A percentile compares a stretch with the other conserved stretches of the same genome.
phyloP scores from a whole-genome alignment of 768 basidiomycete species.

The Naganishia vaughanmartiniae region DNA sequence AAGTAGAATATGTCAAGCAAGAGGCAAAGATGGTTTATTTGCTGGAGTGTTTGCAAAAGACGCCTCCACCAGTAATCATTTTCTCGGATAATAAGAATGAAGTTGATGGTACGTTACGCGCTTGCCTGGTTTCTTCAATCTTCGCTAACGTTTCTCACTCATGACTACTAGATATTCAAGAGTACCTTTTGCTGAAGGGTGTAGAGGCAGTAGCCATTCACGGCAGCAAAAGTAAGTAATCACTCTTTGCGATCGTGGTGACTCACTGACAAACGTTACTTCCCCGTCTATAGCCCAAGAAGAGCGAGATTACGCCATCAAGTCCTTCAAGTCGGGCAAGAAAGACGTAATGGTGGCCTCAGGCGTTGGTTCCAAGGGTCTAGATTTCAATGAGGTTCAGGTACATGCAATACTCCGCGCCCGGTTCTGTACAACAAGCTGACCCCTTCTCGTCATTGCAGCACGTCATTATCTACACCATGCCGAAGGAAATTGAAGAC shows the following conservation, averaged over 20 bases:
- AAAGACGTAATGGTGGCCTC: slow-evolving; percentile 99
- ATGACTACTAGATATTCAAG: slow-evolving; percentile 78
- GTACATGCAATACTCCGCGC: slow-evolving; percentile 16
- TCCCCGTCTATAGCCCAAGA: slow-evolving; percentile 69
- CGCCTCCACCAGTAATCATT: slow-evolving; percentile 93
- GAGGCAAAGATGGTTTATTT: slow-evolving; percentile 99
- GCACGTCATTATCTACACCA: slow-evolving; percentile 97
- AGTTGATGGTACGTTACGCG: slow-evolving; percentile 74
- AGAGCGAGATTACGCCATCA: slow-evolving; percentile 98
- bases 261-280: slow-evolving; percentile 3
- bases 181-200: slow-evolving; percentile 92
- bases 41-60: slow-evolving; percentile 95
- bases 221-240: slow-evolving; percentile 80
- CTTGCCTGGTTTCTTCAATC: not conserved
- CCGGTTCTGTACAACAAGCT: not conserved
- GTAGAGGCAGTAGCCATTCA: slow-evolving; percentile 99
- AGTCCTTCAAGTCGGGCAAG: slow-evolving; percentile 91
- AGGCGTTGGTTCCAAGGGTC: slow-evolving; percentile 92
- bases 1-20: slow-evolving; percentile 98
- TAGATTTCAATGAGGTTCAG: slow-evolving; percentile 92
- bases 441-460: slow-evolving; percentile 54
- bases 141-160: not conserved
- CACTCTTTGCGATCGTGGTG: not conserved
- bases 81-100: slow-evolving; percentile 99
- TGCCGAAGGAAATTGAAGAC: slow-evolving; percentile 99